Base-by-base conservation (phyloP, 2,329 filamentous ascomycete genomes). In the Paracoccidioides lutzii region DNA sequence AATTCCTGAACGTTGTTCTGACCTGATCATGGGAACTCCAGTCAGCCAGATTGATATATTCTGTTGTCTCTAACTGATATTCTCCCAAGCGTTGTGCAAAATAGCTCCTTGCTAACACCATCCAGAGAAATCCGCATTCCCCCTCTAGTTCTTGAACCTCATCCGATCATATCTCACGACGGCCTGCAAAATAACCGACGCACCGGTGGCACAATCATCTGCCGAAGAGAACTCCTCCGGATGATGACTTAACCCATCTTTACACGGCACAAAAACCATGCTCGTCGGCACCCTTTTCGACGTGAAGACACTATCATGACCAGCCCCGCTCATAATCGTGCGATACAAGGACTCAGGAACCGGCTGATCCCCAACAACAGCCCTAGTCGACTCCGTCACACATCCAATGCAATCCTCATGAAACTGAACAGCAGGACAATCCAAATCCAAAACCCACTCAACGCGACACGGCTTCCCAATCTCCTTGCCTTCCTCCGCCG, bases 261-360 rank as follows among this genome's bases (percentile, higher is more conserved):
- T 77, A 59, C 80, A 84, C 4, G 81, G 81, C 15, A 84, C 78
- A 61, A 85, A 85, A 33, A 85, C 81, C 82, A 85, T 85, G 45
- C 79, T 78, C 2, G 81, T 83, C 14, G 82, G 82, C 46, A 78
- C 80, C 41, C 73, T 71, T 59, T 77, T 76, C 46, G 76, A 81
- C 5, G 81, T 77, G 58, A 82, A 81, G 5, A 84, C 81, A 60
- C 78, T 82, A 60, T 84, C 82, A 67, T 85, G 82, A 0, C 82
- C 82, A n/a, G 82, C 82, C 30, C 82, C 82, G 59, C 76, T 80
- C 57, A 77, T 81, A 72, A 85, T 83, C 28, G 69, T 69, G 54
- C 74, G 72, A 49, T 75, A 71, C 49, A 76, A 64, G 50, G 76
- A 73, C 60, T 73, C 69, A 2, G 70, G 65, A 30, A 69, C 63